Percentiles rank a stretch among this genome's conserved stretches.
Evolutionary conservation across 2,329 filamentous ascomycete genomes (phyloP).

Genomic region (Didymella keratinophila): DNA sequence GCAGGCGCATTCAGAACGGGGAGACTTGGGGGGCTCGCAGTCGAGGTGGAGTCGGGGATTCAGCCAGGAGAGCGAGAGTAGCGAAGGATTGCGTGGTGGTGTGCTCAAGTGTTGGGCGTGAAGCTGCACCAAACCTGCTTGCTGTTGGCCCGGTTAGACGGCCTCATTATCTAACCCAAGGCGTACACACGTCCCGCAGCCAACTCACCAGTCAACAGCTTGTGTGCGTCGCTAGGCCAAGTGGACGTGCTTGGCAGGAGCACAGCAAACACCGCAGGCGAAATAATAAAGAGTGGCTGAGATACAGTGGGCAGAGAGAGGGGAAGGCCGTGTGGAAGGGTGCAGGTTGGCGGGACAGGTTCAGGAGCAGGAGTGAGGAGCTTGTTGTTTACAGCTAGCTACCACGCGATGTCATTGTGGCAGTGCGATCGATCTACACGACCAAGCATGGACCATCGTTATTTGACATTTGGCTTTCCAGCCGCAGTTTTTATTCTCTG

Average conservation of each 20-base stretch:
- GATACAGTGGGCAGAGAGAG: neutral
- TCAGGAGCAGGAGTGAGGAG: conserved; percentile 14
- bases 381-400: neutral
- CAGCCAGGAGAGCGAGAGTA: neutral
- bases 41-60: conserved; percentile 3
- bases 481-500: neutral
- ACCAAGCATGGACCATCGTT: conserved; percentile 1
- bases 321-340: conserved; percentile 3
- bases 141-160: conserved; percentile 15
- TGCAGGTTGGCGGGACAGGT: conserved; percentile 7
- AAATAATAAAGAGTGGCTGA: conserved; percentile 18
- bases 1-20: conserved; percentile 18
- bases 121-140: conserved; percentile 33
- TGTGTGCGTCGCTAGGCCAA: neutral
- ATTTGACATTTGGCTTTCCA: conserved; percentile 1
- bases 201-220: conserved; percentile 8
- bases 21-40: neutral
- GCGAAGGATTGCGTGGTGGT: neutral
- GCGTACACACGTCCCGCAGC: conserved; percentile 17
- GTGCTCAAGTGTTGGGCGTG: conserved; percentile 7
- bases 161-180: conserved; percentile 8
- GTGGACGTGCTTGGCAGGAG: neutral
- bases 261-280: conserved; percentile 2
- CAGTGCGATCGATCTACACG: conserved; percentile 1
- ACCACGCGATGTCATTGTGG: conserved; percentile 13